These are phyloP conservation scores for Ailanthus altissimus DNA, from an alignment of 345 rosid species.

Conservation along the genomic window DNA sequence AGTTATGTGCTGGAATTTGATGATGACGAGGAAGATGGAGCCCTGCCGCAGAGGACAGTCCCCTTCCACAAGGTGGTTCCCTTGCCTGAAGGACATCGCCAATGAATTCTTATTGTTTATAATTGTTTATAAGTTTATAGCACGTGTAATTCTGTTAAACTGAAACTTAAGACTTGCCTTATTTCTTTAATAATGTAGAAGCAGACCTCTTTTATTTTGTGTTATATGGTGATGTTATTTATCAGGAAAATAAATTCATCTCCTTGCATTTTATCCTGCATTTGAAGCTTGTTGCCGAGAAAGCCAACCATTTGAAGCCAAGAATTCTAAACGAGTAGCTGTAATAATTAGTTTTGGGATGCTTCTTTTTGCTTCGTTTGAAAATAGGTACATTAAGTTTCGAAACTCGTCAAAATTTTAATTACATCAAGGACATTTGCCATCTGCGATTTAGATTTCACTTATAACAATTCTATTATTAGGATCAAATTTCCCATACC, in stretches of 20 bases:
- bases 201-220: not conserved
- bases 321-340: not conserved
- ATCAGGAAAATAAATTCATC: not conserved
- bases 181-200: not conserved
- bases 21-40: conserved; percentile 95
- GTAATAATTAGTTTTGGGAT: not conserved
- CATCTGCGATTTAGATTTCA: no score
- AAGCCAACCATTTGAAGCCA: not conserved
- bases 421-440: no score
- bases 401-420: no score
- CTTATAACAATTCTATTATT: no score
- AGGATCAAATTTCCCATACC: no score
- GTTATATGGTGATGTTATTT: not conserved
- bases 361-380: no score
- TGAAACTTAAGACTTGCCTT: not conserved
- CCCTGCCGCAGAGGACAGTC: conserved; percentile 80
- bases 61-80: conserved; percentile 82
- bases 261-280: not conserved
- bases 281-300: not conserved
- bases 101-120: conserved; percentile 40
- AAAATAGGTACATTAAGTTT: no score
- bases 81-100: conserved; percentile 83
- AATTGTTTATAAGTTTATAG: conserved; percentile 29
- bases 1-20: conserved; percentile 93
- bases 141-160: not conserved